Base-by-base conservation (phyloP, 805 yeast genomes). In the Zygoascus flipseniorum region DNA sequence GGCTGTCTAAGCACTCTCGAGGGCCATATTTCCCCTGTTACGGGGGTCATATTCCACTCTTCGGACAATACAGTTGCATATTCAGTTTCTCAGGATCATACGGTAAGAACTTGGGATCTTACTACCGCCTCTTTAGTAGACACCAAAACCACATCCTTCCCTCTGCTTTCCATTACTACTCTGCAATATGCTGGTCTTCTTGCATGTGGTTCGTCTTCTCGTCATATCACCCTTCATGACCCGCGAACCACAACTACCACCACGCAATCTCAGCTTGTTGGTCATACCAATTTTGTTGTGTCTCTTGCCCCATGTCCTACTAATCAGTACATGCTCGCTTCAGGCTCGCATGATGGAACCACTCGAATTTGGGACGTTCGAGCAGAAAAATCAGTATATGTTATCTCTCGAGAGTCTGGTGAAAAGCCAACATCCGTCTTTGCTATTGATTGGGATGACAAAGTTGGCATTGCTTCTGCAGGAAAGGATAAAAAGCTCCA, bases 321-420 rank as follows among this genome's bases (percentile, higher is more conserved):
- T 2, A 86, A 83, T 65, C 87, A 83, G 49, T 83, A 86, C 70
- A 81, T 88, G 83, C 77, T 93, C 62, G 81, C 87, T 19, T 87
- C 96, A 4, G 96, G 85, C 11, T 88, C 97, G n/a, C 97, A 90
- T 67, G 99, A 93, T 69, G 97, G 98, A 26, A 87, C 96, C 0
- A 92, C 85, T 45, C 83, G 89, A 64, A 85, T 93, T 19, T 93
- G 99, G 99, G 99, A 92, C 69, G 79, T 92, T 9, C 82, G 99
- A 65, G 85, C 97, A 4, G 85, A 83, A 58, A 79, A 82, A 62
- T 77, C 93, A 11, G 73, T 93, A 72, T 89, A 86, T 68, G 86
- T 95, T 6, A 81, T 93, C 48, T 79, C 85, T 14, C 81, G 98
- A 68, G 85, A 88, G 63, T 69, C 72, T 1, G 72, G 71, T 10